phyloP scores from a whole-genome alignment of 2,329 filamentous ascomycete species.

The Waltergamsia citrina region DNA sequence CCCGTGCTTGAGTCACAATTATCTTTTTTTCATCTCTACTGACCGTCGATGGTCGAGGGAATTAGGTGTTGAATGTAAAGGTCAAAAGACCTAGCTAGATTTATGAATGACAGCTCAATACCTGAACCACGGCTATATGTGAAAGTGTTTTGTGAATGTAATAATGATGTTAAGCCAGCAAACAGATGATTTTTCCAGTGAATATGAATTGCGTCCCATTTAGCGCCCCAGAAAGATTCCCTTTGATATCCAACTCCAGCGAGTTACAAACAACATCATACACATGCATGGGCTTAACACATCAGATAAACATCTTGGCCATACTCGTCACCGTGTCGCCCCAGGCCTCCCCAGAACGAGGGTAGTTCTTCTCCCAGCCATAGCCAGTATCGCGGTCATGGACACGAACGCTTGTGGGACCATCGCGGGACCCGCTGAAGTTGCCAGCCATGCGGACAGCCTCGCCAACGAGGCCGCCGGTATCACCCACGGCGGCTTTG shows the following conservation, averaged over 20 bases:
- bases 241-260: too few relatives aligned
- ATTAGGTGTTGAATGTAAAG: too few relatives aligned
- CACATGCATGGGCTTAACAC: background rate
- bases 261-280: too few relatives aligned
- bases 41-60: too few relatives aligned
- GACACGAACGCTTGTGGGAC: slow-evolving; percentile 13
- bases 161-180: too few relatives aligned
- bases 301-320: slow-evolving; percentile 31
- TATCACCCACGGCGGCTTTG: slow-evolving; percentile 30
- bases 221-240: too few relatives aligned
- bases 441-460: slow-evolving; percentile 33
- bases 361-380: slow-evolving; percentile 28
- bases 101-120: background rate
- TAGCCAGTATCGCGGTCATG: slow-evolving; percentile 18
- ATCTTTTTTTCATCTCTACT: background rate
- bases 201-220: too few relatives aligned
- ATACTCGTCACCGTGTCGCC: slow-evolving; percentile 25
- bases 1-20: background rate
- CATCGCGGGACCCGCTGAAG: slow-evolving; percentile 3
- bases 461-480: slow-evolving; percentile 45
- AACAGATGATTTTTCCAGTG: too few relatives aligned
- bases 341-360: slow-evolving; percentile 18
- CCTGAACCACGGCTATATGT: too few relatives aligned
- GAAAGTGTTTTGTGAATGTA: too few relatives aligned
- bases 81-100: background rate